phyloP scores from a whole-genome alignment of 169 alveolate species.

The Cardiosporidium cionae region DNA sequence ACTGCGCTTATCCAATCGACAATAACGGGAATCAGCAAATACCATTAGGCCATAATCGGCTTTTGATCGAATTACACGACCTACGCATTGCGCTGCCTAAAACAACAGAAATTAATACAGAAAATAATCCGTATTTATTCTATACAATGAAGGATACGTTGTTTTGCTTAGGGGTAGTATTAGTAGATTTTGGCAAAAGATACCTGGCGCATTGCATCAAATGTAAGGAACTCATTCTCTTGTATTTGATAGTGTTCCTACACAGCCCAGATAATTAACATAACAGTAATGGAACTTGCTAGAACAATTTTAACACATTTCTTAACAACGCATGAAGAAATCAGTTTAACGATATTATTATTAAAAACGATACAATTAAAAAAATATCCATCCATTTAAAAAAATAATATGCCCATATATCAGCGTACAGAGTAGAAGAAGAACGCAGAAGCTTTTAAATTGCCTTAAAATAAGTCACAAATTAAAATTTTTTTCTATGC shows the following conservation, averaged over 20 bases:
- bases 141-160: neutral
- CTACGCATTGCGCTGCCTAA: conserved; percentile 93
- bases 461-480: no score
- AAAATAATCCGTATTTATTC: neutral
- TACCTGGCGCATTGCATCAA: conserved; percentile 95
- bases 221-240: conserved; percentile 91
- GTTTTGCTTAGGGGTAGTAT: neutral
- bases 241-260: conserved; percentile 80
- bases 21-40: conserved; percentile 55
- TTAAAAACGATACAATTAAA: no score
- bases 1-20: conserved; percentile 66
- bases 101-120: neutral
- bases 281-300: no score
- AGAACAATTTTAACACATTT: no score
- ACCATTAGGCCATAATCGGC: conserved; percentile 51
- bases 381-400: no score
- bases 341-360: no score
- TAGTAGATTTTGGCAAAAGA: neutral
- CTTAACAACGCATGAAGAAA: no score
- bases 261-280: no score
- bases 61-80: conserved; percentile 86
- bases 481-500: no score
- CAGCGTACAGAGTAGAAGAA: no score
- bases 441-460: no score
- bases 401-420: no score